Percentiles rank a stretch among this genome's conserved stretches.
phyloP scores from a whole-genome alignment of 2,329 filamentous ascomycete species.

The Byssoonygena ceratinophila region DNA sequence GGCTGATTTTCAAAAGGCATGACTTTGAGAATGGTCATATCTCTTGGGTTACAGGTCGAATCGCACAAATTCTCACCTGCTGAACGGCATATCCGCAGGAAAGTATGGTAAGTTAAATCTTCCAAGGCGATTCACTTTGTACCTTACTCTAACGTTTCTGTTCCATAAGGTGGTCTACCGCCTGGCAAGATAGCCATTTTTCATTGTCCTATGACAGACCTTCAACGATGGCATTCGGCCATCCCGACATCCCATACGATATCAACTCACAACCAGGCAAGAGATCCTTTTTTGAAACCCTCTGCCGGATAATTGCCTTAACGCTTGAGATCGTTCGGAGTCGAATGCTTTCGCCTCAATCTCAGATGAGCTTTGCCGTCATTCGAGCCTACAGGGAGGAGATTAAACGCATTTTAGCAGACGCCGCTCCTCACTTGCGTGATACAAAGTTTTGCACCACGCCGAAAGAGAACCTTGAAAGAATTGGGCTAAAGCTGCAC shows the following conservation, averaged over 20 bases:
- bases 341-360: slow-evolving; percentile 45
- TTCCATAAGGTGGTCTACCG: slow-evolving; percentile 46
- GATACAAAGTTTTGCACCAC: slow-evolving; percentile 38
- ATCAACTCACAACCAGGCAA: slow-evolving; percentile 40
- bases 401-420: slow-evolving; percentile 48
- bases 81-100: slow-evolving; percentile 38
- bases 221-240: slow-evolving; percentile 45
- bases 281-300: slow-evolving; percentile 47
- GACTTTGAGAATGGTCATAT: slow-evolving; percentile 51
- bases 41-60: slow-evolving; percentile 49
- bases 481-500: slow-evolving; percentile 51
- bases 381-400: slow-evolving; percentile 49
- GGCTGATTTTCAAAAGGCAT: slow-evolving; percentile 34
- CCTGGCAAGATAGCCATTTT: slow-evolving; percentile 55
- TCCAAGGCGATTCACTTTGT: not conserved
- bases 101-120: slow-evolving; percentile 34
- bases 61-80: slow-evolving; percentile 44
- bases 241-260: slow-evolving; percentile 42
- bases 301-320: slow-evolving; percentile 46
- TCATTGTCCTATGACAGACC: slow-evolving; percentile 53
- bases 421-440: slow-evolving; percentile 48
- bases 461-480: slow-evolving; percentile 46
- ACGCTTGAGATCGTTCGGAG: slow-evolving; percentile 50
- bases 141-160: not conserved
- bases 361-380: slow-evolving; percentile 43